These are phyloP conservation scores for Rhodotorula diobovata DNA, from an alignment of 768 basidiomycete species.

Conservation along the genomic window DNA sequence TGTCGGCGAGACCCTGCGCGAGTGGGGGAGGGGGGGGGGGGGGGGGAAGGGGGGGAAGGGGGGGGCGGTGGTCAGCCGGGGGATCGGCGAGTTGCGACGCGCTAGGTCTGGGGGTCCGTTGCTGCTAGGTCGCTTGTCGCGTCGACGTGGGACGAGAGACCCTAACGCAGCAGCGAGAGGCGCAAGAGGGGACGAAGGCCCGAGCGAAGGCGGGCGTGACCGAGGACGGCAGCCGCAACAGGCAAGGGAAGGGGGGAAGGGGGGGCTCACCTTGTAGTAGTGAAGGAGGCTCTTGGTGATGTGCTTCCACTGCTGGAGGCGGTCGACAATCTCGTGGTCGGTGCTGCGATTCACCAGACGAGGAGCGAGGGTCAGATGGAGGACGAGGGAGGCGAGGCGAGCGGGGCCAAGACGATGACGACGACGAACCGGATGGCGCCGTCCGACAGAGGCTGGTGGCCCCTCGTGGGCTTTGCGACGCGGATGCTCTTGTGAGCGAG, in stretches of 20 bases:
- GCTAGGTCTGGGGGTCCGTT: too few species aligned
- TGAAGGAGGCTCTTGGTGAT: conserved; percentile 31
- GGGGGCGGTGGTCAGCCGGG: background rate
- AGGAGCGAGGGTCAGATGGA: background rate
- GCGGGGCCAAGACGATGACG: too few species aligned
- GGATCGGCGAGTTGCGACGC: background rate
- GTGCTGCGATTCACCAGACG: conserved; percentile 15
- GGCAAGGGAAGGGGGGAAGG: background rate
- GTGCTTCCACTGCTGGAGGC: conserved; percentile 38
- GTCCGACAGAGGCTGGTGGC: conserved; percentile 21
- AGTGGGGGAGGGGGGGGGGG: too few species aligned
- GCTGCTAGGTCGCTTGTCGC: too few species aligned
- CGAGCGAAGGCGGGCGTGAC: background rate
- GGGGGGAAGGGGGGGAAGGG: conserved; percentile 6
- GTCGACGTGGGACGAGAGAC: too few species aligned
- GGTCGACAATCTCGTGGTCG: conserved; percentile 33
- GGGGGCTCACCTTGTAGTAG: conserved; percentile 34
- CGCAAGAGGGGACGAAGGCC: background rate
- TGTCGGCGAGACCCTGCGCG: conserved; percentile 30
- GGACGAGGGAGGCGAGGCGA: background rate
- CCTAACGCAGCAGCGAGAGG: background rate
- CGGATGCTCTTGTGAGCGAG: conserved; percentile 31
- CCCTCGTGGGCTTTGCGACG: conserved; percentile 33
- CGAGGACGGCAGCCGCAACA: background rate
- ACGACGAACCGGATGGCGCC: conserved; percentile 29